These are phyloP conservation scores for Sanghuangporus baumii DNA, from an alignment of 1,284 basidiomycete genomes.

Conservation along the genomic window DNA sequence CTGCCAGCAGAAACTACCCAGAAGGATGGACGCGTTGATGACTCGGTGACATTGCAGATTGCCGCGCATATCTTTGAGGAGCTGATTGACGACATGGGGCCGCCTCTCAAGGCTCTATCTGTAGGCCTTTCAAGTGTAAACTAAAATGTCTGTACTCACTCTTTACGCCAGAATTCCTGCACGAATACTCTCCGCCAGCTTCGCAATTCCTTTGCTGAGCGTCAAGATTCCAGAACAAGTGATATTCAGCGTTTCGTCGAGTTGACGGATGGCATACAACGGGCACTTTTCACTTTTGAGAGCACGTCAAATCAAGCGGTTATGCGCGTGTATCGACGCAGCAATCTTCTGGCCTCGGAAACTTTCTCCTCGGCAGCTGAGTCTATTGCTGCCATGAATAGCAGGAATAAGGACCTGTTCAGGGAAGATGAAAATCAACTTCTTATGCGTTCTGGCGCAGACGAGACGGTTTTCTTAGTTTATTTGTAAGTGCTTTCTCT, in stretches of 20 bases:
- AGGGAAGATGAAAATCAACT: constrained; percentile 45
- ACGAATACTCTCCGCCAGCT: constrained; percentile 53
- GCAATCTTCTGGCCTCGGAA: constrained; percentile 35
- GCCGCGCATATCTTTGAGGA: constrained; percentile 78
- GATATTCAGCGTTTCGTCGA: constrained; percentile 49
- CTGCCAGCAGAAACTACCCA: constrained; percentile 24
- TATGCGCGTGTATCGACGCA: constrained; percentile 64
- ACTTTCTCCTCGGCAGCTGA: constrained; percentile 1
- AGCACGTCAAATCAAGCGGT: constrained; percentile 80
- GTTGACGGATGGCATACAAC: constrained; percentile 62
- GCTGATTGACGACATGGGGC: constrained; percentile 78
- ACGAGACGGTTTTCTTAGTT: constrained; percentile 69
- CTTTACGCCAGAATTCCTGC: constrained; percentile 46
- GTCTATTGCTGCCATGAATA: background rate
- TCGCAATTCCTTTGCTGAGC: constrained; percentile 53
- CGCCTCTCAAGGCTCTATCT: constrained; percentile 70
- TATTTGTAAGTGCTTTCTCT: constrained; percentile 67
- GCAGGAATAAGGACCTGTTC: constrained; percentile 31
- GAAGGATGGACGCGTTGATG: constrained; percentile 28
- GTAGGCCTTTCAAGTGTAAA: constrained; percentile 38
- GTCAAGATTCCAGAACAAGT: constrained; percentile 17
- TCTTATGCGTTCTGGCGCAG: constrained; percentile 16
- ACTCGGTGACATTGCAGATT: constrained; percentile 50
- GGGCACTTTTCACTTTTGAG: constrained; percentile 70
- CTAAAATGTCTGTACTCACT: background rate